Conservation (phyloP, 441 rosid species). For the Populus hybrid region DNA sequence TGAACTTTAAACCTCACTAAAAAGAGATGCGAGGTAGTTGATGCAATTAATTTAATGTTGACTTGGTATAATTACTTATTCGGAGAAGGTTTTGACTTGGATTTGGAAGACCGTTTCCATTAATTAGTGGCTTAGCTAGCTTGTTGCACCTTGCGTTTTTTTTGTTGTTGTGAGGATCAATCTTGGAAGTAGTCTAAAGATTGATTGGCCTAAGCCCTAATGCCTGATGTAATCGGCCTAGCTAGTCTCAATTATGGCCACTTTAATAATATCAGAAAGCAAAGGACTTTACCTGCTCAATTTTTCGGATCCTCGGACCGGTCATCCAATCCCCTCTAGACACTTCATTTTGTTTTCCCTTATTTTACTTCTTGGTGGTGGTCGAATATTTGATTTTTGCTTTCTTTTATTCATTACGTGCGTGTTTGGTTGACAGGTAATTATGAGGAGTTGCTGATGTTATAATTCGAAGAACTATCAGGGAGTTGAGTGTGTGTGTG, state of each 20-base stretch:
- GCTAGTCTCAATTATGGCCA: conserved; percentile 1
- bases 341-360: background rate
- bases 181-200: background rate
- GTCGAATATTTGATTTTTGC: background rate
- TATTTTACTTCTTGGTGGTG: background rate
- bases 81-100: background rate
- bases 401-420: background rate
- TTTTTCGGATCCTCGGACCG: background rate
- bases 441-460: background rate
- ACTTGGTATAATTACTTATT: background rate
- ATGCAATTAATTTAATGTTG: background rate
- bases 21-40: background rate
- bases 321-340: background rate
- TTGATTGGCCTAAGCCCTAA: background rate
- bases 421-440: background rate
- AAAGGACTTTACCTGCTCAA: background rate
- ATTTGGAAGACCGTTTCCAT: background rate
- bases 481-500: background rate
- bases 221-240: background rate
- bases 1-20: conserved; percentile 14
- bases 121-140: background rate
- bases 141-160: background rate
- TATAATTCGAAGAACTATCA: background rate
- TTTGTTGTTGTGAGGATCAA: background rate
- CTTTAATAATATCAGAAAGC: background rate